Evolutionary conservation across 257 asterid genomes (phyloP), one percentile per base, ranked within the genome.

Genomic region (Nicotiana attenuata): DNA sequence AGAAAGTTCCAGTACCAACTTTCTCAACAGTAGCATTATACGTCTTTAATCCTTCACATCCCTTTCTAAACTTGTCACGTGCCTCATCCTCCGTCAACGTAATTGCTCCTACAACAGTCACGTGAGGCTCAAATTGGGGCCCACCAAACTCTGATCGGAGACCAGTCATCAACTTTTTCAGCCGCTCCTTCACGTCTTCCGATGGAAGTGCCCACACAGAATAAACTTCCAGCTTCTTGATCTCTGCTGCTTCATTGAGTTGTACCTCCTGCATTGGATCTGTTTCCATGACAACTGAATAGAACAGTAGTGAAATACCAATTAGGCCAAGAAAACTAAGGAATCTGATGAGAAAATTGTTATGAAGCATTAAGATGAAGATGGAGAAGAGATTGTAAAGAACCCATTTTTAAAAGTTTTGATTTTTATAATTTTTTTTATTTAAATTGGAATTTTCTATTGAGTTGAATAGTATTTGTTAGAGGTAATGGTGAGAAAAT

Each of bases 101-200:
- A 29, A 92, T 86, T 53, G 97, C 95, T 14, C 98, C 98, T 61
- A 96, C 97, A 60, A 96, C 91, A 4, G 99, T 96, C 89, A 89
- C 97, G 93, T 94, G 99, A 59, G 97, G 98, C 86, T 94, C 97
- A 80, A 96, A 92, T 52, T 87, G 88, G n/a, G 99, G 93, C 63
- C 93, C 99, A 19, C 90, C 91, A 86, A 90, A 96, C 84, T 92
- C 95, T 64, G 98, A 92, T 88, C 98, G 59, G 66, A 96, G 94
- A 17, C 90, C 86, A n/a, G 81, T 87, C 99, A 96, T 96, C 87
- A 96, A 41, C 53, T 91, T 96, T 90, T 89, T 92, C 76, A 96
- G 82, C 52, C 98, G 86, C 35, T 91, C 89, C 41, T 83, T 88
- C 66, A 92, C 52, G 16, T 92, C 94, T 71, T 86, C 93, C 78